phyloP scores from a whole-genome alignment of 2,329 filamentous ascomycete genomes.

The Xylaria sp. region DNA sequence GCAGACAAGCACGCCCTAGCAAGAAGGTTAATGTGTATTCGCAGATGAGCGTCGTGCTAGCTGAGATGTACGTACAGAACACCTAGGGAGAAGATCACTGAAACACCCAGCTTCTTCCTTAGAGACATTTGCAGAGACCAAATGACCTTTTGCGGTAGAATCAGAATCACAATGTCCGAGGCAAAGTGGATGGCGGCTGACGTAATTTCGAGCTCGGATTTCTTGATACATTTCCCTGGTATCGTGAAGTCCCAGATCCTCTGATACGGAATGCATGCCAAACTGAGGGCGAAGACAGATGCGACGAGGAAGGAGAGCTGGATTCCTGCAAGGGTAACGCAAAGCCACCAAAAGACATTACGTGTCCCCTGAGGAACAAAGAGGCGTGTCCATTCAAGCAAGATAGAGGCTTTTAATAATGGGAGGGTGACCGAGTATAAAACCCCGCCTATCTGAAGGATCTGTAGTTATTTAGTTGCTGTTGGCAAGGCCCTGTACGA shows the following conservation, averaged over 20 bases:
- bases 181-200: slow-evolving; percentile 37
- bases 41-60: not conserved
- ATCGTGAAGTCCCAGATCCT: slow-evolving; percentile 39
- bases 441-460: slow-evolving; percentile 35
- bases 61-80: slow-evolving; percentile 41
- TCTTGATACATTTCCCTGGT: slow-evolving; percentile 34
- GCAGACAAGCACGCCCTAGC: slow-evolving; percentile 55
- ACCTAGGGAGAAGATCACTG: slow-evolving; percentile 49
- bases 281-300: slow-evolving; percentile 32
- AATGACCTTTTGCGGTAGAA: slow-evolving; percentile 32
- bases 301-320: slow-evolving; percentile 33
- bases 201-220: slow-evolving; percentile 35
- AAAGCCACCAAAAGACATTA: slow-evolving; percentile 39
- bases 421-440: slow-evolving; percentile 33
- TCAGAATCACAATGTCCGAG: slow-evolving; percentile 30
- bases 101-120: slow-evolving; percentile 48
- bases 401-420: slow-evolving; percentile 37
- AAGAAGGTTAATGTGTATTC: not conserved
- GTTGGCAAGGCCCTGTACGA: not conserved
- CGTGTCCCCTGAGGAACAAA: slow-evolving; percentile 37
- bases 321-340: slow-evolving; percentile 21
- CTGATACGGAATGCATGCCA: slow-evolving; percentile 34
- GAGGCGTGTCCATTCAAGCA: slow-evolving; percentile 38
- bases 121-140: slow-evolving; percentile 46
- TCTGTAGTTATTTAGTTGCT: slow-evolving; percentile 28